Evolutionary conservation across 305 asterid species (phyloP).

Genomic region (Fraxinus ornus): DNA sequence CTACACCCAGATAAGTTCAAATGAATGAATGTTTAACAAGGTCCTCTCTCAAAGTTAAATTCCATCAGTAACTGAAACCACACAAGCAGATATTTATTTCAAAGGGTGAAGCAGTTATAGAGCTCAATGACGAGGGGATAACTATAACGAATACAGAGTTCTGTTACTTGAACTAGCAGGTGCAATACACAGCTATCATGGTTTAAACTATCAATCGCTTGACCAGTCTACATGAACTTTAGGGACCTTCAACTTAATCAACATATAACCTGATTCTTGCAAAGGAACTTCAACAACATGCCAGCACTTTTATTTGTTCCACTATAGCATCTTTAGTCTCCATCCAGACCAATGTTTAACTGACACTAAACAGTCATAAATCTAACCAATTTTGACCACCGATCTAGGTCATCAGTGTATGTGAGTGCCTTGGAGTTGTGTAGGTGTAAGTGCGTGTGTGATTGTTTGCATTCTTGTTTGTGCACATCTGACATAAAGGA

Average conservation of each 20-base stretch:
- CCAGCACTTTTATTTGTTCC: background rate
- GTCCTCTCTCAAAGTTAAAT: conserved; percentile 1
- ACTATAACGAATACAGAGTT: background rate
- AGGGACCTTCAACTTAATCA: background rate
- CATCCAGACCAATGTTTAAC: background rate
- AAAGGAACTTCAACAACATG: background rate
- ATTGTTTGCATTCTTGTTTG: background rate
- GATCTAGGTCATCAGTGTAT: background rate
- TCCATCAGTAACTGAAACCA: background rate
- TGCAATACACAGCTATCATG: background rate
- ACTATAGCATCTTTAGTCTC: conserved; percentile 4
- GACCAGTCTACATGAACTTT: background rate
- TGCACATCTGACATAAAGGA: background rate
- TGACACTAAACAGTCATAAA: background rate
- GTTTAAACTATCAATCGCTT: background rate
- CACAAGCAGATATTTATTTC: background rate
- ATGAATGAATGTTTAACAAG: background rate
- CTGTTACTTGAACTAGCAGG: background rate
- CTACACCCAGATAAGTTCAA: background rate
- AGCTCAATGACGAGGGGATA: background rate
- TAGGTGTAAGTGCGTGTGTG: background rate
- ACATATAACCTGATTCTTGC: background rate
- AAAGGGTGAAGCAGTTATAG: background rate
- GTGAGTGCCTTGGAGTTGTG: background rate
- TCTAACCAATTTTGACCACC: background rate